A percentile compares a stretch with the other conserved stretches of the same genome.
phyloP scores from a whole-genome alignment of 768 basidiomycete species.

The Suillus fuscotomentosus region DNA sequence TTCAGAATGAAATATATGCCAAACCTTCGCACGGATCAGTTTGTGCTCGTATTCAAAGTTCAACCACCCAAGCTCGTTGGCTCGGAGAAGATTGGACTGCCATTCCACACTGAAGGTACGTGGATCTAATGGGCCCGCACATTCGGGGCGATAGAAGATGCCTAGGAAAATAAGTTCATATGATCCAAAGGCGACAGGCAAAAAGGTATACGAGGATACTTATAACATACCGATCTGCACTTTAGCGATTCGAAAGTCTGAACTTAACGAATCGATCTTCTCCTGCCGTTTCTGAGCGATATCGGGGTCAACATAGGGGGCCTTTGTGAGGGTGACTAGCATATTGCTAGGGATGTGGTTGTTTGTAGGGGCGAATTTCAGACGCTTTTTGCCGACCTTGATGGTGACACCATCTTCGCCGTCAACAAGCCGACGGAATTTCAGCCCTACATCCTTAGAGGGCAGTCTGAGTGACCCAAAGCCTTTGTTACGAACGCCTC shows the following conservation, averaged over 20 bases:
- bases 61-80: slow-evolving; percentile 48
- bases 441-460: slow-evolving; percentile 34
- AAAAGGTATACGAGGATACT: slow-evolving; percentile 15
- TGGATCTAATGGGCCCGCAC: slow-evolving; percentile 27
- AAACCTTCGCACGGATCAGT: slow-evolving; percentile 58
- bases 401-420: slow-evolving; percentile 36
- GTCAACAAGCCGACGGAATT: slow-evolving; percentile 45
- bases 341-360: slow-evolving; percentile 13
- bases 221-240: slow-evolving; percentile 70
- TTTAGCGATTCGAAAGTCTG: slow-evolving; percentile 52
- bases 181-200: not conserved
- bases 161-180: slow-evolving; percentile 13
- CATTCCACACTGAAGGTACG: slow-evolving; percentile 73
- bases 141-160: slow-evolving; percentile 25
- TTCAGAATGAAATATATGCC: slow-evolving; percentile 11
- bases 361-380: slow-evolving; percentile 27
- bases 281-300: slow-evolving; percentile 47
- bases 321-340: slow-evolving; percentile 45
- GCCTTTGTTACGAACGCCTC: slow-evolving; percentile 60
- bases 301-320: slow-evolving; percentile 54
- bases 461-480: slow-evolving; percentile 35
- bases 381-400: slow-evolving; percentile 38
- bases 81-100: slow-evolving; percentile 46
- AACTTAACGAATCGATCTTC: slow-evolving; percentile 43
- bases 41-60: slow-evolving; percentile 70